Base-by-base conservation (phyloP, 441 rosid species). In the Sinapis alba region DNA sequence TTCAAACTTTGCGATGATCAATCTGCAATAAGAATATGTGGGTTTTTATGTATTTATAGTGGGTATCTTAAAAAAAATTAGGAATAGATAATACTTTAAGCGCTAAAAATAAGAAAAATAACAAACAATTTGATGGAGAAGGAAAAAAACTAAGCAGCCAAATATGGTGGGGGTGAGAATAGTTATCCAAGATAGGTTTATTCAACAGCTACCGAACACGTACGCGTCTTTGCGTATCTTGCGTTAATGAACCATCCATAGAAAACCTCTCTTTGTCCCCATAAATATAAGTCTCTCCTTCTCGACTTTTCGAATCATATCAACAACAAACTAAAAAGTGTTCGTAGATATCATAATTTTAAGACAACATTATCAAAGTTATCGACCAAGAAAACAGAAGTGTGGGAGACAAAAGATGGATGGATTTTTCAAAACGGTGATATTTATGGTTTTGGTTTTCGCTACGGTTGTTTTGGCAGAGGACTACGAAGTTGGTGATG, bases 401-500 rank as follows among this genome's bases (percentile, higher is more conserved):
- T 21, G n/a, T 1, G 69, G 64, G 53, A 71, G 78, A 19, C 7
- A 38, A 38, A 73, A 30, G 28, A 79, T 79, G 82, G 26, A 79
- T 9, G 62, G 62, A 38, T 56, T 69, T 64, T 45, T 65, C 7
- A 69, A 70, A 69, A 74, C 68, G 50, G 64, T 69, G 21, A 59
- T 65, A 34, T 65, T 79, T 74, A 3, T 79, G 11, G 65, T 74
- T 26, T 65, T 70, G 68, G 47, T 63, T 41, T 78, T 78, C 11
- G 72, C 75, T 16, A 75, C 56, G 3, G 76, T 50, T 69, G 72
- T 58, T 2, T 56, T 5, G 18, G 82, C 79, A 0, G 82, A 79
- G 72, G 82, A 79, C 50, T 13, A 79, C 24, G 79, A 79, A 15
- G 82, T 79, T 45, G 82, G 82, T 45, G 82, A 19, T 74, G 82